phyloP scores from a whole-genome alignment of 106 monocot species.

The Dendrobium nobile region DNA sequence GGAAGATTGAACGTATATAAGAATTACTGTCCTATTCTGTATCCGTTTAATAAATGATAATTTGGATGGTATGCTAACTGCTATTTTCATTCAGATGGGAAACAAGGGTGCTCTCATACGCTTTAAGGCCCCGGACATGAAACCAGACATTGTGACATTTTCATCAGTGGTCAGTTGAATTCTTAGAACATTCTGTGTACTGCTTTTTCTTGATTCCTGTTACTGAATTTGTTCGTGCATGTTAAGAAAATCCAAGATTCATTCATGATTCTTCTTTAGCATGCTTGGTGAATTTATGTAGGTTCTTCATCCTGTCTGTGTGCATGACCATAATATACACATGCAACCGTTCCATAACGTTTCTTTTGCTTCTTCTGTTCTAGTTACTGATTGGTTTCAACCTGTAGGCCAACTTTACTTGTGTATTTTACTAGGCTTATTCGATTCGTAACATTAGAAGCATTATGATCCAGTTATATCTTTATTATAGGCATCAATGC shows the following conservation, averaged over 20 bases:
- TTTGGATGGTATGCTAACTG: not conserved
- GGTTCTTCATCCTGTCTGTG: not conserved
- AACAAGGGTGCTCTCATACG: conserved; percentile 91
- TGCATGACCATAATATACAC: not conserved
- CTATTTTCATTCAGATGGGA: conserved; percentile 68
- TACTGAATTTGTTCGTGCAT: not conserved
- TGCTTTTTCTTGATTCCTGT: not conserved
- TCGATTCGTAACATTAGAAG: not conserved
- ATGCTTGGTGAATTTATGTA: not conserved
- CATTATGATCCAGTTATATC: not conserved
- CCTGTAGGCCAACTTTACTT: not conserved
- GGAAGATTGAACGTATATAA: not conserved
- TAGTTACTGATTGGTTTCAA: not conserved
- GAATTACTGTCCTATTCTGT: not conserved
- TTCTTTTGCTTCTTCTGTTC: not conserved
- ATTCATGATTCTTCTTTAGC: not conserved
- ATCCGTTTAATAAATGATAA: no score
- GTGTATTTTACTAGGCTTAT: not conserved
- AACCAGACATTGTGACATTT: conserved; percentile 80
- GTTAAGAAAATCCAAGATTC: not conserved
- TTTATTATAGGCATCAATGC: not conserved
- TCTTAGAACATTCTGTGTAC: not conserved
- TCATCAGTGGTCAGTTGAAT: conserved; percentile 61
- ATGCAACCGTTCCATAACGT: not conserved
- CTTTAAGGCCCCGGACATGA: conserved; percentile 68